Conservation (phyloP, 1,139 yeast species). For the Yamadazyma taylorii region DNA sequence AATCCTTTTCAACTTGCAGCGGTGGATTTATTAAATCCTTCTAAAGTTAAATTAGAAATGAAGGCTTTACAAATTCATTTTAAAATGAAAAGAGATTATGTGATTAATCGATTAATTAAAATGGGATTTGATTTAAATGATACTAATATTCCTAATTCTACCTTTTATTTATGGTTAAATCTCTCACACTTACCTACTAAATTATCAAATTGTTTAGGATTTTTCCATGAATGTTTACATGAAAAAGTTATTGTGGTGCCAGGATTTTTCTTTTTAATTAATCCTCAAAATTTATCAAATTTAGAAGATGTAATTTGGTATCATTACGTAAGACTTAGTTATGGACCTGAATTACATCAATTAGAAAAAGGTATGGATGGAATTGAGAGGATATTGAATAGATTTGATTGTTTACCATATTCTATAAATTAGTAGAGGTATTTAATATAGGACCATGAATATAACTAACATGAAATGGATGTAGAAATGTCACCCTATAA, state of each 20-base stretch:
- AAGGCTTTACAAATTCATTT: conserved; percentile 62
- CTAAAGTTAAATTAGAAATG: conserved; percentile 54
- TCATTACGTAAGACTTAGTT: conserved; percentile 60
- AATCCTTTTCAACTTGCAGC: conserved; percentile 69
- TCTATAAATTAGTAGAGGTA: conserved; percentile 1
- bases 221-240: conserved; percentile 67
- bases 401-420: conserved; percentile 46
- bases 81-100: conserved; percentile 61
- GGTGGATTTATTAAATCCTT: conserved; percentile 55
- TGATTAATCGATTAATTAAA: conserved; percentile 48
- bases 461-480: too few species aligned
- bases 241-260: conserved; percentile 67
- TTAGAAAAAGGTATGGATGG: conserved; percentile 67
- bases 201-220: conserved; percentile 60
- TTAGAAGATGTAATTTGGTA: conserved; percentile 66
- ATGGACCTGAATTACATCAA: conserved; percentile 61
- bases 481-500: too few species aligned
- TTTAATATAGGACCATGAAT: neutral
- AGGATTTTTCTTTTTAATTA: conserved; percentile 65
- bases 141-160: conserved; percentile 54
- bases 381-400: conserved; percentile 52
- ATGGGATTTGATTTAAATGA: conserved; percentile 60
- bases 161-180: conserved; percentile 67
- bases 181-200: conserved; percentile 60
- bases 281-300: conserved; percentile 62